Evolutionary conservation across 148 eudicot genomes (phyloP), one percentile per base, ranked within the genome.

Genomic region (Silene conica): DNA sequence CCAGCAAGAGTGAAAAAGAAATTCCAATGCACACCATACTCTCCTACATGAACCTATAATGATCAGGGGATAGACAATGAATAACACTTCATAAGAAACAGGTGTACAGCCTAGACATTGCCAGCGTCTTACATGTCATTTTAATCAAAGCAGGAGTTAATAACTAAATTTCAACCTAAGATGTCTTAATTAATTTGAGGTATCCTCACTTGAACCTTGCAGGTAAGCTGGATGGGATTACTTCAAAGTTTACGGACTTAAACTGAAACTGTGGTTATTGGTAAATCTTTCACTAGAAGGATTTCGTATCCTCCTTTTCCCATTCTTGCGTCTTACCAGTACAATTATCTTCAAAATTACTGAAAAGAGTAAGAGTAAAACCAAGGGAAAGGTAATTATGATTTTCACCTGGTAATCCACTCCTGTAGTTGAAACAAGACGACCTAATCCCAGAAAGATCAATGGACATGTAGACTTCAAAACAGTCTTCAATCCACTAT

Each of bases 11-110:
- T 96, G 87, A 96, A 96, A 80, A 96, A 96, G 84, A 96, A 96
- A 82, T 96, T 96, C 97, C 97, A 96, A 77, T 96, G 99, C 70
- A 90, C 92, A 67, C 96, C 99, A 87, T 96, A 96, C 86, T 96
- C 99, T 41, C 94, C 96, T 68, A 89, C 92, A 75, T 96, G 99
- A 71, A 96, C 97, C 97, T 96, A 70, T 48, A 78, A 75, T 57
- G 75, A 76, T 55, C 56, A 78, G 50, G 72, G 41, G 48, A 58
- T 8, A 56, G 10, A 23, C 56, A 45, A 19, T 23, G 60, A 28
- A 58, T 5, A 66, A 55, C 43, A 25, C 46, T 46, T 14, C 54
- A 50, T 23, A 60, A 10, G 22, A 69, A 41, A 41, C 70, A 67
- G 26, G 70, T 23, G 41, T 23, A 52, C 60, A 52, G 34, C 14